Evolutionary conservation across 208 protist species (phyloP).

Genomic region (Leptomonas pyrrhocoris): DNA sequence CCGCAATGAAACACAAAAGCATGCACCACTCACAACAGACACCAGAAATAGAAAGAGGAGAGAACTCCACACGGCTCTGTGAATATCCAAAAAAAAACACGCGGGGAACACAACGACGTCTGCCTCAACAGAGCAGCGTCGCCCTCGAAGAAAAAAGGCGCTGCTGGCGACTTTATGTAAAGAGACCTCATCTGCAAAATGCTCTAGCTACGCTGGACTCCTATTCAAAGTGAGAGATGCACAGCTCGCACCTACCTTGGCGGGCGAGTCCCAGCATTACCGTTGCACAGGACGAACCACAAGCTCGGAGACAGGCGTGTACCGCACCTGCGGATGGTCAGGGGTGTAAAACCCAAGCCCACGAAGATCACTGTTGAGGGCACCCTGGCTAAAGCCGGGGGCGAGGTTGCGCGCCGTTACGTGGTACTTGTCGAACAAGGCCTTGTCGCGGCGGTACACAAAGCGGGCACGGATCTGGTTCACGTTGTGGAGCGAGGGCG

Average conservation of each 20-base stretch:
- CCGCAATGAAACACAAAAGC: neutral
- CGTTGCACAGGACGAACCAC: conserved; percentile 1
- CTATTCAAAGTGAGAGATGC: neutral
- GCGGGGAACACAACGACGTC: no score
- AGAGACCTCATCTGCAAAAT: no score
- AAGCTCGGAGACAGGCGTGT: conserved; percentile 25
- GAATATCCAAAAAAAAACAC: neutral
- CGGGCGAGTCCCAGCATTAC: neutral
- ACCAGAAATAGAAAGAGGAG: no score
- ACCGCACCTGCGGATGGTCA: conserved; percentile 84
- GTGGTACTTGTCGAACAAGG: conserved; percentile 90
- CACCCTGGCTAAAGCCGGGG: conserved; percentile 83
- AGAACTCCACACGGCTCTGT: conserved; percentile 1
- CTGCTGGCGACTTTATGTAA: no score
- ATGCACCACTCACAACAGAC: neutral
- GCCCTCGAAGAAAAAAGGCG: no score
- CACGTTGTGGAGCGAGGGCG: conserved; percentile 54
- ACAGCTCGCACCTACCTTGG: neutral
- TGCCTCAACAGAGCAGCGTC: no score
- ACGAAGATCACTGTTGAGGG: conserved; percentile 72
- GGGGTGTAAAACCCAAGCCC: conserved; percentile 88
- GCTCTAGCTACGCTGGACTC: no score
- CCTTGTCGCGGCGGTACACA: conserved; percentile 87
- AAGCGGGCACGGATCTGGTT: conserved; percentile 73
- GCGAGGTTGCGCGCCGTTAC: conserved; percentile 74